A percentile compares a stretch with the other conserved stretches of the same genome.
Evolutionary conservation across 2,329 filamentous ascomycete species (phyloP).

Genomic region (Fusarium tanahbumbuense): DNA sequence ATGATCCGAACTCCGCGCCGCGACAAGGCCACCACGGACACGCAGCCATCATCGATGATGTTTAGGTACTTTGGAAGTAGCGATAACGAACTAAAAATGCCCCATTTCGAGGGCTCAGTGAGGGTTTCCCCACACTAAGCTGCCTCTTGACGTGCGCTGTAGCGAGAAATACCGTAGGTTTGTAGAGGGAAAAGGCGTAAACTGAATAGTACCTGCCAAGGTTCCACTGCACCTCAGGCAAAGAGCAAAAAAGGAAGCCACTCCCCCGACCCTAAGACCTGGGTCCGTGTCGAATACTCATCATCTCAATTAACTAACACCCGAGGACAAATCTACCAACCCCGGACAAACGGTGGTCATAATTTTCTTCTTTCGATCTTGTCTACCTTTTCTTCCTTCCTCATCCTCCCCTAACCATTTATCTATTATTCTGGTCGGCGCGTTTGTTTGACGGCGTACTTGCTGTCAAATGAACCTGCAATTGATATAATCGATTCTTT

Average conservation of each 20-base stretch:
- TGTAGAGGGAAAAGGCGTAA: neutral
- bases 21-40: slow-evolving; percentile 34
- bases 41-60: slow-evolving; percentile 33
- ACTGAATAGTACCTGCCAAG: slow-evolving; percentile 10
- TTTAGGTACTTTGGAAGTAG: slow-evolving; percentile 12
- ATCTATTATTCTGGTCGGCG: slow-evolving; percentile 63
- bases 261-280: slow-evolving; percentile 42
- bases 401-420: slow-evolving; percentile 36
- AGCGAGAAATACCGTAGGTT: neutral
- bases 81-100: slow-evolving; percentile 22
- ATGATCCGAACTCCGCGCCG: slow-evolving; percentile 38
- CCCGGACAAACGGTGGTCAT: slow-evolving; percentile 42
- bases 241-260: slow-evolving; percentile 48
- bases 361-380: slow-evolving; percentile 42
- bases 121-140: slow-evolving; percentile 39
- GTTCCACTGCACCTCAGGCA: slow-evolving; percentile 44
- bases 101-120: slow-evolving; percentile 19
- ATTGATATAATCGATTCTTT: slow-evolving; percentile 67
- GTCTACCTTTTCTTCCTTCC: slow-evolving; percentile 40
- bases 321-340: slow-evolving; percentile 38
- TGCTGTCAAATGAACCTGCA: slow-evolving; percentile 99
- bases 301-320: slow-evolving; percentile 33
- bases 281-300: slow-evolving; percentile 41
- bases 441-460: slow-evolving; percentile 88
- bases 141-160: slow-evolving; percentile 37